These are phyloP conservation scores for Annona squamosa DNA, from an alignment of 164 flowering plant species.

Conservation along the genomic window DNA sequence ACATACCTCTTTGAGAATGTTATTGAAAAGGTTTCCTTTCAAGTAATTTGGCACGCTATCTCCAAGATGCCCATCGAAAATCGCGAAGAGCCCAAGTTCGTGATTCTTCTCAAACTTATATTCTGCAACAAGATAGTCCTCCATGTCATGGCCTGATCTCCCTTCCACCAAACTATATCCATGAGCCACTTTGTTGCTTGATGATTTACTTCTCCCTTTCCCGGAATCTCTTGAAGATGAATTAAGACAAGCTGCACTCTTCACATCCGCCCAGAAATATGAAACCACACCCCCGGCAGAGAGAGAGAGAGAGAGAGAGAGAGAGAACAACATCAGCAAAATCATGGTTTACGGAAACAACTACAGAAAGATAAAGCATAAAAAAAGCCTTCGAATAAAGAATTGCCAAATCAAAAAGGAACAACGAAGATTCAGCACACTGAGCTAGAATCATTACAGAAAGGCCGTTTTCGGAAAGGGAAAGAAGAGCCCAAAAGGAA, in stretches of 20 bases:
- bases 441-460: not conserved
- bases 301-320: too few relatives aligned
- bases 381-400: not conserved
- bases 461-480: not conserved
- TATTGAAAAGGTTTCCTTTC: slow-evolving; percentile 43
- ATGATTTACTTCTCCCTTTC: slow-evolving; percentile 46
- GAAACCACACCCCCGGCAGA: not conserved
- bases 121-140: slow-evolving; percentile 64
- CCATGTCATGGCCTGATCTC: slow-evolving; percentile 60
- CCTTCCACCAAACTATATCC: slow-evolving; percentile 67
- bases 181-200: slow-evolving; percentile 31
- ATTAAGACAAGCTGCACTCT: slow-evolving; percentile 30
- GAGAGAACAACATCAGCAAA: not conserved
- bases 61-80: slow-evolving; percentile 67
- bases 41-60: slow-evolving; percentile 49
- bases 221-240: slow-evolving; percentile 47
- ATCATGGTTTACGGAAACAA: not conserved
- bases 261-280: slow-evolving; percentile 2
- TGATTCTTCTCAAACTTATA: slow-evolving; percentile 32
- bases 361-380: not conserved
- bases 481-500: not conserved
- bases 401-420: not conserved
- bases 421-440: not conserved
- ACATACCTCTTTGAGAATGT: slow-evolving; percentile 53
- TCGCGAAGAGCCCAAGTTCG: slow-evolving; percentile 58